A percentile compares a stretch with the other conserved stretches of the same genome.
Conservation (phyloP, 345 rosid species). For the Camelina hispida region DNA sequence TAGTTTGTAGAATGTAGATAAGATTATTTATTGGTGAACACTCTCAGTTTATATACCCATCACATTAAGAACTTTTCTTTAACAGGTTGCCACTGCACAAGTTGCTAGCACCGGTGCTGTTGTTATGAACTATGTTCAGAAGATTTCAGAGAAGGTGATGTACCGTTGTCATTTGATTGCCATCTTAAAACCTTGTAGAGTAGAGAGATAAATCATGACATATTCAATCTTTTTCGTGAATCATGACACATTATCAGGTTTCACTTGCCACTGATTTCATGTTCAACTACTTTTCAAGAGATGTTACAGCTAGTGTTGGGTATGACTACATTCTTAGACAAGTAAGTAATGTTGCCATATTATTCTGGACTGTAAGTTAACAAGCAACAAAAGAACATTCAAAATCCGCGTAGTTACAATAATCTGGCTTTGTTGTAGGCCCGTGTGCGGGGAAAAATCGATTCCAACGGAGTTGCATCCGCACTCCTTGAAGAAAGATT, state of each 20-base stretch:
- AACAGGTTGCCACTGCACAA: slow-evolving; percentile 88
- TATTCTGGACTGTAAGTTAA: neutral
- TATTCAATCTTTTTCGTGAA: slow-evolving; percentile 7
- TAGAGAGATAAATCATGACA: neutral
- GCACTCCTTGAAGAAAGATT: slow-evolving; percentile 92
- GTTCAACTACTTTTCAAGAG: slow-evolving; percentile 90
- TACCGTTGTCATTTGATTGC: neutral
- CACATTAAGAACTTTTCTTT: slow-evolving; percentile 9
- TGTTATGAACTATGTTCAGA: slow-evolving; percentile 92
- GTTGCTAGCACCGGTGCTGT: slow-evolving; percentile 94
- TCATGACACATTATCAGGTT: slow-evolving; percentile 57
- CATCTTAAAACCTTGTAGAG: slow-evolving; percentile 1
- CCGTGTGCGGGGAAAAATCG: slow-evolving; percentile 94
- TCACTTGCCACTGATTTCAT: slow-evolving; percentile 85
- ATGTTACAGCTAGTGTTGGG: slow-evolving; percentile 87
- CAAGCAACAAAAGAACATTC: neutral
- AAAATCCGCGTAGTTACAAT: neutral
- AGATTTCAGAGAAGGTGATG: slow-evolving; percentile 90
- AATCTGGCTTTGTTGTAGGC: slow-evolving; percentile 55
- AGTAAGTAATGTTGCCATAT: slow-evolving; percentile 54
- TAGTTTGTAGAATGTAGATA: neutral
- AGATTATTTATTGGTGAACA: neutral
- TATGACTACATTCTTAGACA: slow-evolving; percentile 97
- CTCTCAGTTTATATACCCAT: neutral
- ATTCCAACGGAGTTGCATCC: slow-evolving; percentile 81